These are phyloP conservation scores for Chamaecrista fasciculata DNA, from an alignment of 306 rosid genomes.

Conservation along the genomic window DNA sequence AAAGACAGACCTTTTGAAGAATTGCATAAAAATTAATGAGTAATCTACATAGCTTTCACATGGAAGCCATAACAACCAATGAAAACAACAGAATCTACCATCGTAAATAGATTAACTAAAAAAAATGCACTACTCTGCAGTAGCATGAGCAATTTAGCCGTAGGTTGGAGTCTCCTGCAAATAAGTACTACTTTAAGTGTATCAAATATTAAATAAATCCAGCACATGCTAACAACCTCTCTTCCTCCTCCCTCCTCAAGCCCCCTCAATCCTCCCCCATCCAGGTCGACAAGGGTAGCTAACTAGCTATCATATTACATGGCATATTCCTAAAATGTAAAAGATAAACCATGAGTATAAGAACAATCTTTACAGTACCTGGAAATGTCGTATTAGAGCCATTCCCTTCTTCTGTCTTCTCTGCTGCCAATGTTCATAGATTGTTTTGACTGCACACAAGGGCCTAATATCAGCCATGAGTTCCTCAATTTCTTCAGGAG, in stretches of 20 bases:
- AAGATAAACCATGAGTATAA: not conserved
- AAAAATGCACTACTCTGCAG: not conserved
- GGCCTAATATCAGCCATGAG: slow-evolving; percentile 43
- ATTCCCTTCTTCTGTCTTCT: slow-evolving; percentile 63
- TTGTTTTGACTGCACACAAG: slow-evolving; percentile 35
- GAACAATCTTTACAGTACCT: slow-evolving; percentile 43
- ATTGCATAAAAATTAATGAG: not conserved
- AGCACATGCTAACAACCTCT: not conserved
- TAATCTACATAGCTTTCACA: not conserved
- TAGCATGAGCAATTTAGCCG: not conserved
- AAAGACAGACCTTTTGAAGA: not conserved
- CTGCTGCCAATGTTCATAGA: slow-evolving; percentile 62
- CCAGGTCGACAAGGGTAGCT: not conserved
- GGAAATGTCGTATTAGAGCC: slow-evolving; percentile 75
- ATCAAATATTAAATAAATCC: not conserved
- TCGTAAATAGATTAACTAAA: not conserved
- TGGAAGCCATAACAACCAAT: not conserved
- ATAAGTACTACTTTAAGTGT: not conserved
- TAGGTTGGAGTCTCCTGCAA: not conserved
- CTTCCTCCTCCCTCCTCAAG: not conserved
- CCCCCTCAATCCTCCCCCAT: not conserved
- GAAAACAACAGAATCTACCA: not conserved
- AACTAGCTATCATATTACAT: not conserved
- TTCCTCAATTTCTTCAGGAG: slow-evolving; percentile 64
- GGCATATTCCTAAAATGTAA: not conserved